These are phyloP conservation scores for Umbelopsis sp. DNA, from an alignment of 192 early-diverging fungal genomes.

Conservation along the genomic window DNA sequence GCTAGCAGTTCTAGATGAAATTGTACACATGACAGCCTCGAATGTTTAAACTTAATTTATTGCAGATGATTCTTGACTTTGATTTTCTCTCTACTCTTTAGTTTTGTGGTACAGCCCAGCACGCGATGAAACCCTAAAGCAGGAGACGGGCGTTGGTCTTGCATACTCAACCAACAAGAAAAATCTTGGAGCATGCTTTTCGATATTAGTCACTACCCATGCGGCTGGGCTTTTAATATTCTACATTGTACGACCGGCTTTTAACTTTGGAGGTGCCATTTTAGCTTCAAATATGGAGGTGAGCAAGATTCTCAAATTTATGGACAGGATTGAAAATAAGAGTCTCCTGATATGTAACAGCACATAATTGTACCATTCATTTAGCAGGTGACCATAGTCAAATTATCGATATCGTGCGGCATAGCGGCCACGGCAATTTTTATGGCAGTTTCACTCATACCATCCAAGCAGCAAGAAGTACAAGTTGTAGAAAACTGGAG, in stretches of 20 bases:
- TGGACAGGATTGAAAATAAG: neutral
- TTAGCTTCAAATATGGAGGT: neutral
- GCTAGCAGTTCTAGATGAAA: conserved; percentile 32
- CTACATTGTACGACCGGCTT: conserved; percentile 30
- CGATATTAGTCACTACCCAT: conserved; percentile 31
- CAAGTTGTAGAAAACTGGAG: conserved; percentile 38
- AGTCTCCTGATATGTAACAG: conserved; percentile 7
- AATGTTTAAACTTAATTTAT: conserved; percentile 35
- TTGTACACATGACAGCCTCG: conserved; percentile 36
- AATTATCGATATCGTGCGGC: conserved; percentile 9
- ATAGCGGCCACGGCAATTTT: conserved; percentile 20
- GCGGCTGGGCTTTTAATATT: conserved; percentile 37
- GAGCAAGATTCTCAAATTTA: conserved; percentile 13
- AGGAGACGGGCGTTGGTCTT: conserved; percentile 14
- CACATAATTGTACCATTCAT: neutral
- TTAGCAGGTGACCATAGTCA: conserved; percentile 17
- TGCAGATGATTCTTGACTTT: conserved; percentile 27
- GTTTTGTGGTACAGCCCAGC: conserved; percentile 36
- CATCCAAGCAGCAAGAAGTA: neutral
- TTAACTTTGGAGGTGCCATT: conserved; percentile 2
- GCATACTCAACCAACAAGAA: conserved; percentile 33
- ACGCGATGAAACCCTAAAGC: conserved; percentile 28
- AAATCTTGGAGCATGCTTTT: conserved; percentile 31
- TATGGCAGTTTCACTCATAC: neutral
- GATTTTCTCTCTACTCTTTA: conserved; percentile 46